These are phyloP conservation scores for Aurifilum marmelostoma DNA, from an alignment of 2,329 filamentous ascomycete genomes.

Conservation along the genomic window DNA sequence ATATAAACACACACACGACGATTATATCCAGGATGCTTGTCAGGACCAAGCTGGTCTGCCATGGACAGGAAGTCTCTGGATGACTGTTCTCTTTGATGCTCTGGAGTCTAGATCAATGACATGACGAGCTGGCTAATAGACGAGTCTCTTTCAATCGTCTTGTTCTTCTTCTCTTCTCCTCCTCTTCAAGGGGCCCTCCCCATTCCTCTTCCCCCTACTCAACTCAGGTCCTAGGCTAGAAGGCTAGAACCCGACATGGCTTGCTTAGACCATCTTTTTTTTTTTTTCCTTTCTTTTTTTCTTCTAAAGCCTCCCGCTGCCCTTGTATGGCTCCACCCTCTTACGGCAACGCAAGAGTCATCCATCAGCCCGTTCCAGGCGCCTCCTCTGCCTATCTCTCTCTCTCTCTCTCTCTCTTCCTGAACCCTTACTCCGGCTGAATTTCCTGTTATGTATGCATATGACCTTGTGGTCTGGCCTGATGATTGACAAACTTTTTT, in stretches of 20 bases:
- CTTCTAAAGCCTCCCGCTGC: background rate
- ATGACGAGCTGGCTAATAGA: too few species aligned
- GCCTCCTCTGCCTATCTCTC: conserved; percentile 7
- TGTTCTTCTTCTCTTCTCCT: background rate
- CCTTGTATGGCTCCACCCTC: conserved; percentile 7
- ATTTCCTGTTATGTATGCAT: background rate
- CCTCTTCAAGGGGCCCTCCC: background rate
- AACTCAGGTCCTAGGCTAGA: background rate
- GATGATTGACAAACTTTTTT: background rate
- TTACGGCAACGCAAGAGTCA: conserved; percentile 16
- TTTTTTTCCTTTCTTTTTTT: too few species aligned
- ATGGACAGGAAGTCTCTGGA: background rate
- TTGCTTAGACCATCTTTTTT: background rate
- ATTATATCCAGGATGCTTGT: too few species aligned
- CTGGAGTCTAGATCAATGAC: background rate
- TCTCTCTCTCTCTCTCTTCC: too few species aligned
- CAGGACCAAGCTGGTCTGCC: background rate
- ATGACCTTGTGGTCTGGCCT: background rate
- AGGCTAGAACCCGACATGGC: background rate
- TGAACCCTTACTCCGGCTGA: background rate
- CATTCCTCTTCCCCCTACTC: background rate
- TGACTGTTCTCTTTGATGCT: background rate
- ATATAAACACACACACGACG: background rate
- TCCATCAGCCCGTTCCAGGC: background rate
- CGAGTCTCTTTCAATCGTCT: too few species aligned